Percentiles rank a stretch among this genome's conserved stretches.
phyloP scores from a whole-genome alignment of 2,329 filamentous ascomycete species.

The Raffaelea arxii region DNA sequence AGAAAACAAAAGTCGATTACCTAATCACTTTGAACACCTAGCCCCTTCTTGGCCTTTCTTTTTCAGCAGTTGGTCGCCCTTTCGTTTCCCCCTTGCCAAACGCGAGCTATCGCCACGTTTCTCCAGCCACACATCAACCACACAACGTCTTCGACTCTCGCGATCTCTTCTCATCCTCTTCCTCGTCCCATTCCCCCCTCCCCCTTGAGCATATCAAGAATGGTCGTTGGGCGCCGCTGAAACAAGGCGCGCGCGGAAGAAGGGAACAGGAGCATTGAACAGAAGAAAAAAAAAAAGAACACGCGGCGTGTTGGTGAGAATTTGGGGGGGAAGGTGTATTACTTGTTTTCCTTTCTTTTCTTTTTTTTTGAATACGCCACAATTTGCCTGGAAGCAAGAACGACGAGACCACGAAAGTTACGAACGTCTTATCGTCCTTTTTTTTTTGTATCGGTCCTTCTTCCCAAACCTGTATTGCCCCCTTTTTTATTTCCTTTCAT shows the following conservation, averaged over 20 bases:
- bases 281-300: neutral
- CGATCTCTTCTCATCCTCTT: neutral
- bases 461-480: too few relatives aligned
- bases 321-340: too few relatives aligned
- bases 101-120: conserved; percentile 16
- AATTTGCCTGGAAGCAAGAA: too few relatives aligned
- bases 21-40: too few relatives aligned
- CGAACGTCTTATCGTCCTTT: too few relatives aligned
- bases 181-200: neutral
- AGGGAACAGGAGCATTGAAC: neutral
- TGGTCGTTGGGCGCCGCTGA: conserved; percentile 3
- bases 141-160: neutral
- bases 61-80: neutral
- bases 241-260: conserved; percentile 1
- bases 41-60: too few relatives aligned
- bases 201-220: conserved; percentile 1
- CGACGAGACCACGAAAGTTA: too few relatives aligned
- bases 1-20: too few relatives aligned
- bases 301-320: conserved; percentile 3
- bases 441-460: too few relatives aligned
- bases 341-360: too few relatives aligned
- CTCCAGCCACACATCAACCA: conserved; percentile 23
- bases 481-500: too few relatives aligned
- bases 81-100: neutral
- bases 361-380: neutral